These are phyloP conservation scores for Aureobasidium sp. DNA, from an alignment of 2,329 filamentous ascomycete genomes.

Conservation along the genomic window DNA sequence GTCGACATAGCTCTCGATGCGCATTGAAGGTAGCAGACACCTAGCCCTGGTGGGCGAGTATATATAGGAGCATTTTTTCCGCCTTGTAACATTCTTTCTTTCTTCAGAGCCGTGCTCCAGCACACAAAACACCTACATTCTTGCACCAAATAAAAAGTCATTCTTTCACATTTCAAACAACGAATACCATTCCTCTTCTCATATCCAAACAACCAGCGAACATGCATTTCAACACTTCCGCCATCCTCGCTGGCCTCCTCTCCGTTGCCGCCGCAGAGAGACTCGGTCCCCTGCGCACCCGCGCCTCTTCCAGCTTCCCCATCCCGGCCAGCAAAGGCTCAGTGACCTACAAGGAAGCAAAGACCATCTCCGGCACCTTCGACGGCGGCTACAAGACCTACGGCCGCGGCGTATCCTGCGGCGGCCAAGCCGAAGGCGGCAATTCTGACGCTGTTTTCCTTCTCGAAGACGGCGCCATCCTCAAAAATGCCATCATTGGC, in stretches of 20 bases:
- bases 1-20: background rate
- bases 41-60: background rate
- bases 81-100: background rate
- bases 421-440: constrained; percentile 36
- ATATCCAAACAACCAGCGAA: background rate
- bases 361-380: constrained; percentile 24
- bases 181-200: background rate
- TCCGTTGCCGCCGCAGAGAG: constrained; percentile 9
- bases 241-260: constrained; percentile 8
- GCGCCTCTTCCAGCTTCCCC: constrained; percentile 14
- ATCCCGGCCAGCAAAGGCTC: constrained; percentile 17
- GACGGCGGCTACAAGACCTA: constrained; percentile 43
- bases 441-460: constrained; percentile 44
- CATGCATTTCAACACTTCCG: constrained; percentile 10
- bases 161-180: background rate
- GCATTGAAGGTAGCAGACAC: background rate
- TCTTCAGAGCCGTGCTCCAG: constrained; percentile 13
- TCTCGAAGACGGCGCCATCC: constrained; percentile 41
- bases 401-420: constrained; percentile 36
- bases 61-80: background rate
- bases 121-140: background rate
- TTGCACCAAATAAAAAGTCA: background rate
- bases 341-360: constrained; percentile 14
- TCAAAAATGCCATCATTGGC: constrained; percentile 48
- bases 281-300: background rate